Conservation (phyloP, 2,329 filamentous ascomycete species). For the Clonostachys chloroleuca region DNA sequence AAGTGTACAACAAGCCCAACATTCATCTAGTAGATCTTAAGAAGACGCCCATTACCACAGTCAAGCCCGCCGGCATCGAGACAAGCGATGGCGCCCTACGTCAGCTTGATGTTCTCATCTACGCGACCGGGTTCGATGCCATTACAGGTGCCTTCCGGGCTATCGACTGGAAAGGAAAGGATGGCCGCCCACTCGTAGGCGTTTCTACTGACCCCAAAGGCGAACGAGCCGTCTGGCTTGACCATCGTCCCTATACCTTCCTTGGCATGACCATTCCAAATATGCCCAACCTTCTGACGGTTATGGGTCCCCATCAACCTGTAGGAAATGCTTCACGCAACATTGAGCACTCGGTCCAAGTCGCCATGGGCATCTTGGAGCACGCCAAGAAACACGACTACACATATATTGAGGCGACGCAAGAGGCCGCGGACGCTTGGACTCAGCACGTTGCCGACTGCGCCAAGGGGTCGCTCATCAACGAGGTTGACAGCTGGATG, state of each 20-base stretch:
- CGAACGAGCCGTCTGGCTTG: too few species aligned
- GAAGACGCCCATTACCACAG: conserved; percentile 30
- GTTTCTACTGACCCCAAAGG: too few species aligned
- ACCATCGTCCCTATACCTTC: too few species aligned
- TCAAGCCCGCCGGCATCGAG: conserved; percentile 31
- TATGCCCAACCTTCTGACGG: too few species aligned
- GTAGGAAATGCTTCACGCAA: too few species aligned
- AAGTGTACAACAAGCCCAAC: conserved; percentile 37
- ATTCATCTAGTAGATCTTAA: conserved; percentile 41
- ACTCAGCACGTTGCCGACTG: conserved; percentile 37
- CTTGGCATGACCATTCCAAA: too few species aligned
- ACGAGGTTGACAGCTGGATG: conserved; percentile 42
- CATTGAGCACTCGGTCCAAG: too few species aligned
- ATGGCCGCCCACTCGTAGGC: conserved; percentile 20
- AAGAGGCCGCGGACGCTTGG: too few species aligned
- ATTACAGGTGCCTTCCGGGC: conserved; percentile 31
- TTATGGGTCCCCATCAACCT: too few species aligned
- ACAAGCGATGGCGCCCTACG: conserved; percentile 25
- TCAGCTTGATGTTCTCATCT: conserved; percentile 14
- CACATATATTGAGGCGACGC: too few species aligned
- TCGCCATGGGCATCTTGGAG: too few species aligned
- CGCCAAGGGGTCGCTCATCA: conserved; percentile 30
- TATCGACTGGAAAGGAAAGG: conserved; percentile 27
- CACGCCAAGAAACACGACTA: too few species aligned
- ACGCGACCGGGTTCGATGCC: conserved; percentile 36